Conservation (phyloP, 1,284 basidiomycete genomes). For the Sporisorium graminicola region DNA sequence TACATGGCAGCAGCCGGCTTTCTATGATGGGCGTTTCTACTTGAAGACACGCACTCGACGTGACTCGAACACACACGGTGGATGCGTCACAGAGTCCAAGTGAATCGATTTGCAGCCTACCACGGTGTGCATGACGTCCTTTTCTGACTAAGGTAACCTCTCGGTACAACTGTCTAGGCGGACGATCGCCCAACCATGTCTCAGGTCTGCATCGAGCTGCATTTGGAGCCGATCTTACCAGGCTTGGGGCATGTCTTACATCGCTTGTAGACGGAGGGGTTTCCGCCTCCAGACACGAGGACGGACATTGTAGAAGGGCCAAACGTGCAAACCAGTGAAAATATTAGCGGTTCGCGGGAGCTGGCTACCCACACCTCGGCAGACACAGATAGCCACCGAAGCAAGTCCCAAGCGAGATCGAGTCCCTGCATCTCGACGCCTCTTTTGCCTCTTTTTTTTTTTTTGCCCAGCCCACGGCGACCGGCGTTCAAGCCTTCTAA, state of each 20-base stretch:
- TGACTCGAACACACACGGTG: no score
- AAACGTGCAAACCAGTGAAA: no score
- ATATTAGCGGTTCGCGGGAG: no score
- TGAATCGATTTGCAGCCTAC: no score
- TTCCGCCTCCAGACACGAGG: not conserved
- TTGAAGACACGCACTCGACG: no score
- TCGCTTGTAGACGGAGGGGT: not conserved
- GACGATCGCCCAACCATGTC: not conserved
- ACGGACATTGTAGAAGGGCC: not conserved
- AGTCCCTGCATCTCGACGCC: slow-evolving; percentile 28
- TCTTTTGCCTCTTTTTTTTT: slow-evolving; percentile 6
- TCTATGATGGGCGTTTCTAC: no score
- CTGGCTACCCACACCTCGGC: not conserved
- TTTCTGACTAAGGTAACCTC: no score
- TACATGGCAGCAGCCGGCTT: no score
- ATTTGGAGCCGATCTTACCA: not conserved
- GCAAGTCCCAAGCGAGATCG: slow-evolving; percentile 4
- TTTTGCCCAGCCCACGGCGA: no score
- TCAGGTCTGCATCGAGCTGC: not conserved
- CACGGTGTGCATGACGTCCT: no score
- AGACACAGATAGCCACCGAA: not conserved
- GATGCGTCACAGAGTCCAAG: no score
- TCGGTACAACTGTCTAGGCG: not conserved
- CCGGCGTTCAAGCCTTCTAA: slow-evolving; percentile 7
- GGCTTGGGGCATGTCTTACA: no score